Conservation (phyloP, 208 protist genomes). For the Jaenimonas drosophilae region DNA sequence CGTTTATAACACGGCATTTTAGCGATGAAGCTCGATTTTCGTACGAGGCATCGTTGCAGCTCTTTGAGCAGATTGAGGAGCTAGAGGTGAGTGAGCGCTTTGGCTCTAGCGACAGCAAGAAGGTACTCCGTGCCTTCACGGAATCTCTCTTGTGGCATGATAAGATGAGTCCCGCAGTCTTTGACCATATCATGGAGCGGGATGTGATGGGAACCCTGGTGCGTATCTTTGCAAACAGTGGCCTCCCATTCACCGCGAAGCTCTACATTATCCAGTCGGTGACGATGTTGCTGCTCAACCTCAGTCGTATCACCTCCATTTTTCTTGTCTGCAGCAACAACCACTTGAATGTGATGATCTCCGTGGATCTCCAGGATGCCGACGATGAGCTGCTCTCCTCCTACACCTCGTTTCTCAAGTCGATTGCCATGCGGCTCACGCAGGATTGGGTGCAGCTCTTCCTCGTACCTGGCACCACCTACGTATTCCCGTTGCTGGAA, state of each 20-base stretch:
- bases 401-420: slow-evolving; percentile 82
- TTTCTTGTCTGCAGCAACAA: slow-evolving; percentile 84
- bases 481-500: slow-evolving; percentile 65
- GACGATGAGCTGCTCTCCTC: slow-evolving; percentile 69
- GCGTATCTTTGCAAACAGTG: slow-evolving; percentile 50
- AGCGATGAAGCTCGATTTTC: no score
- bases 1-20: no score
- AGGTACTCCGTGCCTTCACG: slow-evolving; percentile 41
- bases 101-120: no score
- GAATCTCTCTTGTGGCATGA: slow-evolving; percentile 84
- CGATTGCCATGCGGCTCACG: slow-evolving; percentile 69
- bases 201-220: slow-evolving; percentile 62
- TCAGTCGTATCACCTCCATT: slow-evolving; percentile 42
- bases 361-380: slow-evolving; percentile 43
- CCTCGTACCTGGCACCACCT: slow-evolving; percentile 40
- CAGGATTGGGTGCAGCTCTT: slow-evolving; percentile 77
- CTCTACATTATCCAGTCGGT: slow-evolving; percentile 61
- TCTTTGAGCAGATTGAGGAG: no score
- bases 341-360: slow-evolving; percentile 81
- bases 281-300: slow-evolving; percentile 71
- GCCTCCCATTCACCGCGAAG: slow-evolving; percentile 35
- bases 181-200: slow-evolving; percentile 57
- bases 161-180: slow-evolving; percentile 45
- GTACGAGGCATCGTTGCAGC: no score
- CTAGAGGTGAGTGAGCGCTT: no score